A percentile compares a stretch with the other conserved stretches of the same genome.
Evolutionary conservation across 2,329 filamentous ascomycete species (phyloP).

Genomic region (Penicillium griseofulvum): DNA sequence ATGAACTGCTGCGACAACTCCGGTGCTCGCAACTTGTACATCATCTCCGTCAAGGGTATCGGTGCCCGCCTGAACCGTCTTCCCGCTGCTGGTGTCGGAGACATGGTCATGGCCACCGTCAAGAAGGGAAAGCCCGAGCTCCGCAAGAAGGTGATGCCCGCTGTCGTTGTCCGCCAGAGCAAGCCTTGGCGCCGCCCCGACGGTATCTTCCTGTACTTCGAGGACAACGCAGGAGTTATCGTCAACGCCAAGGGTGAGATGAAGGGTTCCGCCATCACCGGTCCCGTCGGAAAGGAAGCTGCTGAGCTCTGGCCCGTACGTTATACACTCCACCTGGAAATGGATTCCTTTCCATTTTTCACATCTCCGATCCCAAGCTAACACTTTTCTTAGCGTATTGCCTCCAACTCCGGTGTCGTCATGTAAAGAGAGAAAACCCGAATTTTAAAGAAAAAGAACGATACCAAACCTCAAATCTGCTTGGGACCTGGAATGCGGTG

Average conservation of each 20-base stretch:
- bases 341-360: background rate
- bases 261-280: conserved; percentile 99
- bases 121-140: conserved; percentile 99
- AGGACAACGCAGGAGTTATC: conserved; percentile 99
- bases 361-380: background rate
- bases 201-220: conserved; percentile 99
- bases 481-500: conserved; percentile 27
- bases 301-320: conserved; percentile 98
- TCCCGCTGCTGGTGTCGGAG: conserved; percentile 94
- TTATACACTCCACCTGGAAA: conserved; percentile 23
- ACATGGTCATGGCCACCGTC: conserved; percentile 99
- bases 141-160: conserved; percentile 99
- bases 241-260: conserved; percentile 99
- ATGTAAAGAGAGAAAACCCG: conserved; percentile 68
- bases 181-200: conserved; percentile 99
- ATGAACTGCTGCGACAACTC: conserved; percentile 99
- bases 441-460: conserved; percentile 30
- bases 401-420: conserved; percentile 99
- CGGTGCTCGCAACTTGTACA: conserved; percentile 97
- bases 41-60: conserved; percentile 99
- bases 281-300: conserved; percentile 98
- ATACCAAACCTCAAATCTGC: conserved; percentile 28
- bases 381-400: conserved; percentile 75
- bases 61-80: conserved; percentile 97
- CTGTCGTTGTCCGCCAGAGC: conserved; percentile 96